Conservation (phyloP, 805 yeast genomes). For the Candida alai region DNA sequence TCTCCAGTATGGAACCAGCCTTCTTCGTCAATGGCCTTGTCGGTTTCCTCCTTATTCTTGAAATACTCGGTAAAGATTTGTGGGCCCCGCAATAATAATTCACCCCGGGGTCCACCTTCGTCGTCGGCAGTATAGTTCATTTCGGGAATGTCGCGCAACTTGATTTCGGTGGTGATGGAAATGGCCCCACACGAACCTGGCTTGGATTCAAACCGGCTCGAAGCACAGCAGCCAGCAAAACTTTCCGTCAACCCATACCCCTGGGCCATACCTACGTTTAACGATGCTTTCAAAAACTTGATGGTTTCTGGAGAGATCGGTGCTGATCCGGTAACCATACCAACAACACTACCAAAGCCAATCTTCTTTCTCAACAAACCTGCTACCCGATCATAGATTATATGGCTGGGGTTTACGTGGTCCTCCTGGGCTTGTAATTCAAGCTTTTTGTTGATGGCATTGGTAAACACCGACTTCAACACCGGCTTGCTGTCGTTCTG, state of each 20-base stretch:
- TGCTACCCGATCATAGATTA: constrained; percentile 30
- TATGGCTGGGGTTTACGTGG: constrained; percentile 21
- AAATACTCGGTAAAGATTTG: constrained; percentile 50
- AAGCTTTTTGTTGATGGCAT: constrained; percentile 26
- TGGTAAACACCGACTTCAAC: constrained; percentile 24
- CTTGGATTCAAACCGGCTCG: constrained; percentile 38
- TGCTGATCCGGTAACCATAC: constrained; percentile 52
- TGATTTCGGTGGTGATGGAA: constrained; percentile 50
- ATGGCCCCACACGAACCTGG: constrained; percentile 49
- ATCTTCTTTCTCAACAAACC: constrained; percentile 25
- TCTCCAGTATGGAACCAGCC: constrained; percentile 64
- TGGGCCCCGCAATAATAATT: constrained; percentile 54
- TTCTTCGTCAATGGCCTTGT: constrained; percentile 39
- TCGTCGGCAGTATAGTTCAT: constrained; percentile 46
- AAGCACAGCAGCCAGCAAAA: constrained; percentile 50
- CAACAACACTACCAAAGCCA: constrained; percentile 31
- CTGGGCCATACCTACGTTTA: constrained; percentile 55
- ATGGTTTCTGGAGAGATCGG: constrained; percentile 65
- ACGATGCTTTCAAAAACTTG: constrained; percentile 56
- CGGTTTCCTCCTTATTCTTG: constrained; percentile 47
- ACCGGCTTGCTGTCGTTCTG: constrained; percentile 30
- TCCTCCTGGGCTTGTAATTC: constrained; percentile 43
- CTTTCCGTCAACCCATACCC: constrained; percentile 78
- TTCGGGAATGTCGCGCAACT: constrained; percentile 58
- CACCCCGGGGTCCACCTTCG: constrained; percentile 42